Evolutionary conservation across 1,284 basidiomycete genomes (phyloP).

Genomic region (Puccinia triticina): DNA sequence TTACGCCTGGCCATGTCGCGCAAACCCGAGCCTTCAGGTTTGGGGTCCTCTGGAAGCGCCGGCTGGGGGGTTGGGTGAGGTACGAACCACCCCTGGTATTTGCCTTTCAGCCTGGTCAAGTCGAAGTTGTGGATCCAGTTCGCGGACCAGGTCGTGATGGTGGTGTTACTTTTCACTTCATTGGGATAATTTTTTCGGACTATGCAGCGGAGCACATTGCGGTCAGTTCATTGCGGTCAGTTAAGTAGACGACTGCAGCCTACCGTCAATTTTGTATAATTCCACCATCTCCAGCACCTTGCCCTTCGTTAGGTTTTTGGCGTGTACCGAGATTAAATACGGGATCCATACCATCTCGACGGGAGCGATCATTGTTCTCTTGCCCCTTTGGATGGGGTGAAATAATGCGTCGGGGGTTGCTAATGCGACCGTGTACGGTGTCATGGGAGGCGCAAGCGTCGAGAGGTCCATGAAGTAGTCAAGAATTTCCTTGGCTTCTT

Average conservation of each 20-base stretch:
- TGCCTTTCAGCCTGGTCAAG: conserved; percentile 21
- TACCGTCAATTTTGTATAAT: conserved; percentile 44
- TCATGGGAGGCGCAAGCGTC: conserved; percentile 34
- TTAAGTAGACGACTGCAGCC: not conserved
- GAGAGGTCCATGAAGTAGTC: conserved; percentile 50
- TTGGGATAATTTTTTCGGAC: conserved; percentile 35
- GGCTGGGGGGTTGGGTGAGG: conserved; percentile 27
- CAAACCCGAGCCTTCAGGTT: conserved; percentile 2
- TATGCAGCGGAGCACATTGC: not conserved
- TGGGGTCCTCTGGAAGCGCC: not conserved
- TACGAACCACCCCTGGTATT: conserved; percentile 40
- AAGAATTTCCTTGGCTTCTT: conserved; percentile 8
- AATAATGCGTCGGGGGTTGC: conserved; percentile 41
- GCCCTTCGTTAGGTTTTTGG: conserved; percentile 19
- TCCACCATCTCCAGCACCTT: conserved; percentile 44
- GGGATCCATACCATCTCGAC: conserved; percentile 51
- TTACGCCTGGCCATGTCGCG: conserved; percentile 17
- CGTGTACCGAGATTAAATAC: conserved; percentile 36
- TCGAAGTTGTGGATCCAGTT: conserved; percentile 38
- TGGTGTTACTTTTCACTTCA: conserved; percentile 45
- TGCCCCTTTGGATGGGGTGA: conserved; percentile 32
- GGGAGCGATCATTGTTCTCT: conserved; percentile 40
- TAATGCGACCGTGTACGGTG: conserved; percentile 26
- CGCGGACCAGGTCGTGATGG: conserved; percentile 12
- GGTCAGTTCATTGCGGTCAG: not conserved